phyloP scores from a whole-genome alignment of 2,329 filamentous ascomycete species.

The Fulvia fulva region DNA sequence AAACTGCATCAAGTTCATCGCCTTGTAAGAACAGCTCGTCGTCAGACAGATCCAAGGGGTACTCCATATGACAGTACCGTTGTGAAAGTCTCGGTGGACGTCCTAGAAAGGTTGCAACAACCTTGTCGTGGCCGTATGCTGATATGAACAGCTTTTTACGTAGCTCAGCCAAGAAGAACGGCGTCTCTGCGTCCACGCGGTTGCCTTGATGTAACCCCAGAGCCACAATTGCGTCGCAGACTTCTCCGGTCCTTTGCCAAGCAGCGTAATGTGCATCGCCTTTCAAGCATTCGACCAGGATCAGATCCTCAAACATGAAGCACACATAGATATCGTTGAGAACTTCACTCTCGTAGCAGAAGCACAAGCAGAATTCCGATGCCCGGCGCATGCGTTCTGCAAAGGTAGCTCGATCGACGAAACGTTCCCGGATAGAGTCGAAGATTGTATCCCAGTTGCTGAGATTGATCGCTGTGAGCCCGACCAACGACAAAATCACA shows the following conservation, averaged over 20 bases:
- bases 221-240: constrained; percentile 33
- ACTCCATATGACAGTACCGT: constrained; percentile 52
- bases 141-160: constrained; percentile 33
- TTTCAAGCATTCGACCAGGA: constrained; percentile 32
- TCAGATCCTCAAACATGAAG: constrained; percentile 33
- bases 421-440: constrained; percentile 47
- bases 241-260: constrained; percentile 35
- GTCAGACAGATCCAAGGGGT: constrained; percentile 54
- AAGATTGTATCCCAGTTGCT: constrained; percentile 35
- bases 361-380: constrained; percentile 33
- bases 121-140: constrained; percentile 29
- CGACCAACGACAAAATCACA: constrained; percentile 37
- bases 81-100: constrained; percentile 49
- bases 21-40: constrained; percentile 46
- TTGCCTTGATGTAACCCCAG: constrained; percentile 36
- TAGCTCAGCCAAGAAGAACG: constrained; percentile 33
- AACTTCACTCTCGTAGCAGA: constrained; percentile 34
- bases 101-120: constrained; percentile 36
- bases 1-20: constrained; percentile 37
- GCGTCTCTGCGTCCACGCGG: constrained; percentile 27
- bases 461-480: constrained; percentile 34
- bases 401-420: constrained; percentile 44
- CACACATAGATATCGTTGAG: constrained; percentile 33
- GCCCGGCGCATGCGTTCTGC: constrained; percentile 39
- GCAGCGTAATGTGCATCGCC: constrained; percentile 32